Conservation (phyloP, 306 rosid genomes). For the Medicago lupulina region DNA sequence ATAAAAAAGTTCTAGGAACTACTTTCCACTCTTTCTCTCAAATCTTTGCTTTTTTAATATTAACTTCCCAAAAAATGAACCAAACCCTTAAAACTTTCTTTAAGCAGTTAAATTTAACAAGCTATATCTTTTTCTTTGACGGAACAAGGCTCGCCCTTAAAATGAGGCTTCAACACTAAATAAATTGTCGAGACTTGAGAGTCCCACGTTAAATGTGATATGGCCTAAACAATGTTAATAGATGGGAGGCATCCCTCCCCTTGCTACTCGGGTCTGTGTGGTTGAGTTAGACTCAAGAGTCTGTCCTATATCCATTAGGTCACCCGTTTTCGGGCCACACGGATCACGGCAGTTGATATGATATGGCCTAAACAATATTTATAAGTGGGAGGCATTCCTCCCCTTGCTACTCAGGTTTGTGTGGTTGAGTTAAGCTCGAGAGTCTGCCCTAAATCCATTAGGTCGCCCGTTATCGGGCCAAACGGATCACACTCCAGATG, state of each 20-base stretch:
- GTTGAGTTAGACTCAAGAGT: neutral
- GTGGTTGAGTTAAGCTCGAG: neutral
- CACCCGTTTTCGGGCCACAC: neutral
- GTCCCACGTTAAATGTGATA: neutral
- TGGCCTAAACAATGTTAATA: neutral
- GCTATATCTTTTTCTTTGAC: neutral
- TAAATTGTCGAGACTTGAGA: neutral
- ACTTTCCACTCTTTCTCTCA: neutral
- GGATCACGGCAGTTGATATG: neutral
- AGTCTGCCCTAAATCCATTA: neutral
- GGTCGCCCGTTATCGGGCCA: neutral
- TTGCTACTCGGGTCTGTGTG: neutral
- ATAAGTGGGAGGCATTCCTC: neutral
- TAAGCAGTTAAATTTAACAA: constrained; percentile 14
- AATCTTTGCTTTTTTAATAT: constrained; percentile 11
- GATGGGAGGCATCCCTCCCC: neutral
- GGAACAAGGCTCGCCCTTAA: neutral
- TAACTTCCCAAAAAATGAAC: neutral
- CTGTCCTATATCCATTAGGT: neutral
- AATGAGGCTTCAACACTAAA: constrained; percentile 1
- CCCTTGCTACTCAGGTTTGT: neutral
- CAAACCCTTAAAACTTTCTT: constrained; percentile 9
- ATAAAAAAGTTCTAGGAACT: neutral
- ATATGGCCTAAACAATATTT: neutral
- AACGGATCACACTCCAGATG: neutral